Percentiles rank a stretch among this genome's conserved stretches.
These are phyloP conservation scores for Comarum palustre DNA, from an alignment of 306 rosid genomes.

Conservation along the genomic window DNA sequence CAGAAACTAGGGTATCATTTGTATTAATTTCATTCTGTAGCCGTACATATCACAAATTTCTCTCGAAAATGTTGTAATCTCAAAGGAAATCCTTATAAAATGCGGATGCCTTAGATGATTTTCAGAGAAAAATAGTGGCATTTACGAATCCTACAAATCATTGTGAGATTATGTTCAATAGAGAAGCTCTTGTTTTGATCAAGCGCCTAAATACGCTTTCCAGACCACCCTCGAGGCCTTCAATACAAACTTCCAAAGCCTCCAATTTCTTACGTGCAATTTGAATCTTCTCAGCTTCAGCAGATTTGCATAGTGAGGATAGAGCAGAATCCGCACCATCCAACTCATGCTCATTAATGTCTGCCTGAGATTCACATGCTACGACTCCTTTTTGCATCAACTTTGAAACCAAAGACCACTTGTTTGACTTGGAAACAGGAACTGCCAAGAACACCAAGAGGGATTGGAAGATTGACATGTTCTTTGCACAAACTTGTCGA, in stretches of 20 bases:
- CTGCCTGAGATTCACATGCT: slow-evolving; percentile 35
- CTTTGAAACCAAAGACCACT: slow-evolving; percentile 48
- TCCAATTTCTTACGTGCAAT: slow-evolving; percentile 30
- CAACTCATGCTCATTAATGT: slow-evolving; percentile 37
- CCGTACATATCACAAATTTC: not conserved
- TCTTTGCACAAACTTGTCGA: slow-evolving; percentile 25
- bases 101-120: slow-evolving; percentile 35
- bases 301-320: slow-evolving; percentile 17
- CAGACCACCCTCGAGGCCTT: slow-evolving; percentile 51
- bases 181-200: slow-evolving; percentile 54
- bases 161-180: slow-evolving; percentile 57
- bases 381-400: slow-evolving; percentile 38
- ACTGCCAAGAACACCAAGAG: slow-evolving; percentile 29
- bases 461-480: slow-evolving; percentile 30
- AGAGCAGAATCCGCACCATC: slow-evolving; percentile 41
- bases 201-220: slow-evolving; percentile 50
- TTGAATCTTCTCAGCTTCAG: slow-evolving; percentile 33
- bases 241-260: slow-evolving; percentile 49
- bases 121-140: not conserved
- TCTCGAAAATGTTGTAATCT: slow-evolving; percentile 20
- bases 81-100: slow-evolving; percentile 38
- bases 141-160: slow-evolving; percentile 4
- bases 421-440: slow-evolving; percentile 27
- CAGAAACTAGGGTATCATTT: slow-evolving; percentile 2
- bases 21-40: slow-evolving; percentile 19